Percentiles rank a stretch among this genome's conserved stretches.
Evolutionary conservation across 768 basidiomycete species (phyloP).

Genomic region (Suillus weaverae): DNA sequence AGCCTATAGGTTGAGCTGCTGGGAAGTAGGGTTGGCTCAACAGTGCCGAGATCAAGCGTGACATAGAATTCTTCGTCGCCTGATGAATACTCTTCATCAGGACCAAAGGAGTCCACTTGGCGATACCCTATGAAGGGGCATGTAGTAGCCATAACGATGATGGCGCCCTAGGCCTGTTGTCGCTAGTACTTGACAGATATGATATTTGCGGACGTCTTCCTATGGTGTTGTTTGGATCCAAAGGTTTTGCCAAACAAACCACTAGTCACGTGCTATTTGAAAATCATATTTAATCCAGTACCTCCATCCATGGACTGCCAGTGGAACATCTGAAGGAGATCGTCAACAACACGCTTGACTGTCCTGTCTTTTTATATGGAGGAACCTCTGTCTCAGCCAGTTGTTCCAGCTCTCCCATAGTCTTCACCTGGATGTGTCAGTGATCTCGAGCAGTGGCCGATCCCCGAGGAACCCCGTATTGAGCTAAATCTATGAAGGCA

Average conservation of each 20-base stretch:
- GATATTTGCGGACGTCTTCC: background rate
- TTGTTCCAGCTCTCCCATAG: background rate
- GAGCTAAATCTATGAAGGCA: background rate
- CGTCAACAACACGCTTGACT: background rate
- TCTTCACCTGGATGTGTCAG: background rate
- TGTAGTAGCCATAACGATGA: background rate
- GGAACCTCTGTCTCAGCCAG: background rate
- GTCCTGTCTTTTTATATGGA: background rate
- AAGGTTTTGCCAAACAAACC: background rate
- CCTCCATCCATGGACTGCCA: background rate
- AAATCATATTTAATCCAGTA: background rate
- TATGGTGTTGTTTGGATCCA: background rate
- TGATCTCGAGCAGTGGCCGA: background rate
- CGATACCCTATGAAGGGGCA: conserved; percentile 51
- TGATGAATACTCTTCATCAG: conserved; percentile 65
- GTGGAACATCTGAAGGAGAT: background rate
- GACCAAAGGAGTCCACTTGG: conserved; percentile 66
- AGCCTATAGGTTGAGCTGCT: conserved; percentile 68
- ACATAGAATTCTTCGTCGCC: conserved; percentile 62
- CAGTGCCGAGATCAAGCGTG: conserved; percentile 68
- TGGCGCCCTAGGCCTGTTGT: background rate
- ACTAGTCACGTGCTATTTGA: background rate
- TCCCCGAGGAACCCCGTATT: background rate
- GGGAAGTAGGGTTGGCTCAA: conserved; percentile 75
- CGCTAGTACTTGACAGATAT: background rate